Conservation (phyloP, 176 grass and related monocot species). For the Zea luxurians region DNA sequence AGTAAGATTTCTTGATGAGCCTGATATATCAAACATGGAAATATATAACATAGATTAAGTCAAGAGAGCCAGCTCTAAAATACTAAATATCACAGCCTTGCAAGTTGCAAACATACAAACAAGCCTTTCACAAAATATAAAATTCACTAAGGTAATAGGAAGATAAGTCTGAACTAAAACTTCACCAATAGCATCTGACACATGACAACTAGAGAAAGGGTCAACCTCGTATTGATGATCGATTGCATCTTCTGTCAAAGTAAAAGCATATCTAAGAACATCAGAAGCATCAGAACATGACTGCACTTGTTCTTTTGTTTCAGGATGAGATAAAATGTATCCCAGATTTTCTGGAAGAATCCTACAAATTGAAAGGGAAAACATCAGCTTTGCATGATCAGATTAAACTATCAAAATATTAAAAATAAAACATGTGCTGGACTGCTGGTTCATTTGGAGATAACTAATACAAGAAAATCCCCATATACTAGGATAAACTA, state of each 20-base stretch:
- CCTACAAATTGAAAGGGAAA: conserved; percentile 52
- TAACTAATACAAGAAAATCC: too few species aligned
- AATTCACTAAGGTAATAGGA: neutral
- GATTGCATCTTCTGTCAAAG: conserved; percentile 72
- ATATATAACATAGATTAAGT: neutral
- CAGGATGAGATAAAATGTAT: conserved; percentile 58
- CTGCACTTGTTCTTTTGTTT: conserved; percentile 63
- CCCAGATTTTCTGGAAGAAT: conserved; percentile 69
- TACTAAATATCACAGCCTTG: conserved; percentile 1
- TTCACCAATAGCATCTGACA: conserved; percentile 10
- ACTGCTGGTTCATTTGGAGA: too few species aligned
- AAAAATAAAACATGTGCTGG: neutral
- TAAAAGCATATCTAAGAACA: conserved; percentile 76
- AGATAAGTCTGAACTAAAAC: conserved; percentile 7
- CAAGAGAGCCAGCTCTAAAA: neutral
- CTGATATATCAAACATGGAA: neutral
- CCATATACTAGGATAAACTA: too few species aligned
- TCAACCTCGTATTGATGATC: conserved; percentile 81
- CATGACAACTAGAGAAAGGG: conserved; percentile 31
- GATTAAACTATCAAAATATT: conserved; percentile 9
- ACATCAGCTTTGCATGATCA: conserved; percentile 1
- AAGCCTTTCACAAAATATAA: neutral
- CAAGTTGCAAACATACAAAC: neutral
- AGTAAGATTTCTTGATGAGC: conserved; percentile 4
- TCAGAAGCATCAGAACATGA: conserved; percentile 75